Evolutionary conservation across 179 eudicot species (phyloP).

Genomic region (Silene coronaria): DNA sequence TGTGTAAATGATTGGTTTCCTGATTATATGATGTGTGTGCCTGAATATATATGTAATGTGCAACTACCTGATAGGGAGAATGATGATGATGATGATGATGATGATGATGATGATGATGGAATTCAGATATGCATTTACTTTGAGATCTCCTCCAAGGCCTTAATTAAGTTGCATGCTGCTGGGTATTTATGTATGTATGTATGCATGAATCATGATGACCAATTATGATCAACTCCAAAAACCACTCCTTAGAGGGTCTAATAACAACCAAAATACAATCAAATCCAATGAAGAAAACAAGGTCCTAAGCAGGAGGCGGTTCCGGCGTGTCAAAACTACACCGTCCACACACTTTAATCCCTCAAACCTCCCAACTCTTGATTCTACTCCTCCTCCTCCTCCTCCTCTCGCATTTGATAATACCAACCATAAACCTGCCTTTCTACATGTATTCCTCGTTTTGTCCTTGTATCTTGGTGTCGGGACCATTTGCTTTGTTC

Average conservation of each 20-base stretch:
- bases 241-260: conserved; percentile 31
- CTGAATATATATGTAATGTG: no score
- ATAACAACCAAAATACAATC: not conserved
- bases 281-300: conserved; percentile 20
- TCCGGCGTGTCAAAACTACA: conserved; percentile 41
- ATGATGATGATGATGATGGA: not conserved
- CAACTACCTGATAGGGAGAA: no score
- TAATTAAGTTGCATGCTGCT: no score
- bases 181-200: no score
- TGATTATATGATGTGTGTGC: no score
- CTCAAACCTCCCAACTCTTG: conserved; percentile 15
- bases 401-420: no score
- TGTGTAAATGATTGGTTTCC: no score
- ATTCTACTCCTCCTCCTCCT: conserved; percentile 19
- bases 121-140: not conserved
- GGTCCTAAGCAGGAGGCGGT: conserved; percentile 34
- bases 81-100: no score
- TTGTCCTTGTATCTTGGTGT: conserved; percentile 47
- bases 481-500: conserved; percentile 58
- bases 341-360: conserved; percentile 32
- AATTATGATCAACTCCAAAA: conserved; percentile 26
- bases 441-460: conserved; percentile 35
- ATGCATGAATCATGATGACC: conserved; percentile 39
- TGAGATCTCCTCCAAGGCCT: no score
- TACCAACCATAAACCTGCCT: conserved; percentile 25